Evolutionary conservation across 257 asterid genomes (phyloP), one percentile per base, ranked within the genome.

Genomic region (Coffea eugenioides): DNA sequence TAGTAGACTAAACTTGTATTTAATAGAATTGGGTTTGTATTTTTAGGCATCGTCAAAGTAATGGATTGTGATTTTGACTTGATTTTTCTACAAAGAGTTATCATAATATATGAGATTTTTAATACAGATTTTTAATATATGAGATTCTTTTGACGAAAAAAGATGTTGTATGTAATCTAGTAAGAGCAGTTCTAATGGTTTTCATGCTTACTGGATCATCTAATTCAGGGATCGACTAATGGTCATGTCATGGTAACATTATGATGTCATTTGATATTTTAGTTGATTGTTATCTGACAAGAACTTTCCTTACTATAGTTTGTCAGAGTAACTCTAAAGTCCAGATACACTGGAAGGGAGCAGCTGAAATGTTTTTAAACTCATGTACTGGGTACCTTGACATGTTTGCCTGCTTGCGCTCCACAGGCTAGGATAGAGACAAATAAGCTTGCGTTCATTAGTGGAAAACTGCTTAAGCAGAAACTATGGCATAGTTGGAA

Each of bases 291-390:
- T 69, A 45, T 61, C 57, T 59, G 49, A 34, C 41, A 25, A 66
- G 69, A 74, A 23, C 14, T 77, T 31, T 71, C 73, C 54, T 79
- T 57, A 2, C 73, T 76, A 11, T 85, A 79, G 64, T 65, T 76
- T 87, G 79, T 57, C 94, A 95, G 98, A 88, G 84, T 77, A 88
- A 89, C 81, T 90, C 98, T 52, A 78, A 87, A 81, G 94, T 95
- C 80, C 97, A 90, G 79, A 79, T 92, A 74, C 99, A 95, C 84
- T 93, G 99, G 99, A 95, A 95, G 86, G 99, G 99, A 85, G 99
- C 99, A 80, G 99, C 99, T 54, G 99, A 95, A 86, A 92, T 95
- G 77, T 88, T 95, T 77, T 81, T 95, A 80, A 91, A 88, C 76
- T 80, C 91, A 64, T 95, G 99, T 76, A 82, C 92, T n/a, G 76